Percentiles rank a stretch among this genome's conserved stretches.
Conservation (phyloP, 345 rosid genomes). For the Aegle marmelos region DNA sequence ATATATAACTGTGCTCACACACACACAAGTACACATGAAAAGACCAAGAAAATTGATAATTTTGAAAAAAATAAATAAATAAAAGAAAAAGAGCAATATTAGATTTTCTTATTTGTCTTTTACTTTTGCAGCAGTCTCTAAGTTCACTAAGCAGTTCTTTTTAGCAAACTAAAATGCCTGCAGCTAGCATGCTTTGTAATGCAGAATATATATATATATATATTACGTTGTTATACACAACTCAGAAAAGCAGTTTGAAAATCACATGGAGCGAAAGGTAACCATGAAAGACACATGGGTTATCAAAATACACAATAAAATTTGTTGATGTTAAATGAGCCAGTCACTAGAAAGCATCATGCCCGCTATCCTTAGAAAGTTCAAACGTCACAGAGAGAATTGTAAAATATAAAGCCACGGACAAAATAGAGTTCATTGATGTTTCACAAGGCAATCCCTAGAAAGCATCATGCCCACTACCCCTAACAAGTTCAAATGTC, state of each 20-base stretch:
- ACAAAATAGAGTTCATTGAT: neutral
- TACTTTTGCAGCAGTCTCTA: neutral
- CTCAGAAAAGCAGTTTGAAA: neutral
- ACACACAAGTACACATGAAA: neutral
- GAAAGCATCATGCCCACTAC: neutral
- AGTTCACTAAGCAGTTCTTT: neutral
- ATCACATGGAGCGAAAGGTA: neutral
- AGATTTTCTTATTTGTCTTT: neutral
- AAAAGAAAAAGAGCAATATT: neutral
- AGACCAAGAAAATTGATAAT: neutral
- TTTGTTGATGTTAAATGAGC: neutral
- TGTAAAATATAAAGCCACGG: neutral
- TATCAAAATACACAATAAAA: neutral
- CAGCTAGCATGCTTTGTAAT: neutral
- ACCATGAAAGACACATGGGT: neutral
- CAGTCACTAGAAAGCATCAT: neutral
- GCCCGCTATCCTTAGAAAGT: neutral
- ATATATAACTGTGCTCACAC: neutral
- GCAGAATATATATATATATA: too few species aligned
- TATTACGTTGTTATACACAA: neutral
- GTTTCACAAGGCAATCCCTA: neutral
- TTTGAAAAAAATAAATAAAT: neutral
- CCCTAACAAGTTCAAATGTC: neutral
- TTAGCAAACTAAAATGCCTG: neutral
- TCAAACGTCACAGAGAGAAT: neutral